A percentile compares a stretch with the other conserved stretches of the same genome.
These are phyloP conservation scores for Cupressus sempervirens DNA, from an alignment of 75 land plant species.

Conservation along the genomic window DNA sequence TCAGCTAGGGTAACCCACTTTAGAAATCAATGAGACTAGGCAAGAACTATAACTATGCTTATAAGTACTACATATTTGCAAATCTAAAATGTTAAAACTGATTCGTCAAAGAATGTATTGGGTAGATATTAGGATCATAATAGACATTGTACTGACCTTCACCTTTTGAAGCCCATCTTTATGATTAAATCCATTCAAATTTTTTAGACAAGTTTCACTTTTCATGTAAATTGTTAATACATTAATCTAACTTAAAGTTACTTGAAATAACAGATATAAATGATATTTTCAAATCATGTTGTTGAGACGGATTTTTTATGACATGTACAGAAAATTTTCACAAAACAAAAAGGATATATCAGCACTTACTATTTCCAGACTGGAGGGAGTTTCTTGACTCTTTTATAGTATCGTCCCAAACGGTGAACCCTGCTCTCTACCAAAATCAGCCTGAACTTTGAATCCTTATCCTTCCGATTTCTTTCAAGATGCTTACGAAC, in stretches of 20 bases:
- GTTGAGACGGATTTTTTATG: background rate
- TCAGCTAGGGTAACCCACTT: no score
- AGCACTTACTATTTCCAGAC: conserved; percentile 53
- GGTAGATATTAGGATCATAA: background rate
- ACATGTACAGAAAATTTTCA: background rate
- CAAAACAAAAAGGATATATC: background rate
- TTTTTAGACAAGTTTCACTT: background rate
- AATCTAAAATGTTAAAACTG: background rate
- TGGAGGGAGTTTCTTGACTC: conserved; percentile 72
- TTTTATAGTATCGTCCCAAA: conserved; percentile 72
- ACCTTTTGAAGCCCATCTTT: background rate
- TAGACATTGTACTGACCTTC: background rate
- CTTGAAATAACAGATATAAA: background rate
- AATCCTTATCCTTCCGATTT: conserved; percentile 84
- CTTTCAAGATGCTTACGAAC: conserved; percentile 84
- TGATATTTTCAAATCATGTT: background rate
- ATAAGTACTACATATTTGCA: background rate
- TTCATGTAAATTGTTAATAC: background rate
- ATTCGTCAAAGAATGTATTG: background rate
- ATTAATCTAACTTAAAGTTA: background rate
- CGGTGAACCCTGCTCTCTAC: conserved; percentile 81
- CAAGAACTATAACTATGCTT: background rate
- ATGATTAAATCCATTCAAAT: background rate
- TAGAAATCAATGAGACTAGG: no score
- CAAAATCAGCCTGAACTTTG: conserved; percentile 67